Conservation (phyloP, 805 yeast genomes). For the Metschnikowia picachoensis region DNA sequence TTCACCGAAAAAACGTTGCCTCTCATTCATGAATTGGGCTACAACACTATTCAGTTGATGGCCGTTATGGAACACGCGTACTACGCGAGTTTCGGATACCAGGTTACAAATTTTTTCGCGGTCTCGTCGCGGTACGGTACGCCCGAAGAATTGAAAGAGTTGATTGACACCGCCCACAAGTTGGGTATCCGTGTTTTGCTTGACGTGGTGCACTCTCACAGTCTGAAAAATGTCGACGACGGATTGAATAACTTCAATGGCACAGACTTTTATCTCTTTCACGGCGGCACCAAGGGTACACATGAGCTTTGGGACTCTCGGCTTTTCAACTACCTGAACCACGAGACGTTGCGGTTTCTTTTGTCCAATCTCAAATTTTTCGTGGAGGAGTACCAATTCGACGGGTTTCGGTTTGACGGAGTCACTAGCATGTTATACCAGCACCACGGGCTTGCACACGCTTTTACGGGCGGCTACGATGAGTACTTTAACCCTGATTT, state of each 20-base stretch:
- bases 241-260: slow-evolving; percentile 94
- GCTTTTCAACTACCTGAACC: slow-evolving; percentile 83
- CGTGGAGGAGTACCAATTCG: slow-evolving; percentile 79
- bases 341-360: slow-evolving; percentile 85
- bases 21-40: slow-evolving; percentile 78
- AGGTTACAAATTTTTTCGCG: slow-evolving; percentile 89
- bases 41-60: slow-evolving; percentile 93
- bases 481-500: slow-evolving; percentile 78
- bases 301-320: slow-evolving; percentile 97
- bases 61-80: slow-evolving; percentile 99
- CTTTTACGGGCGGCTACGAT: slow-evolving; percentile 87
- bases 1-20: slow-evolving; percentile 80
- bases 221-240: slow-evolving; percentile 90
- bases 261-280: slow-evolving; percentile 92
- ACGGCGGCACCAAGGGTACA: slow-evolving; percentile 81
- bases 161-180: slow-evolving; percentile 88
- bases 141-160: slow-evolving; percentile 89
- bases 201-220: slow-evolving; percentile 95
- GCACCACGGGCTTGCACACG: slow-evolving; percentile 91
- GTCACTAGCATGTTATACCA: slow-evolving; percentile 88
- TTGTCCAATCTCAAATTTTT: slow-evolving; percentile 81
- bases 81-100: slow-evolving; percentile 98
- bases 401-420: slow-evolving; percentile 96
- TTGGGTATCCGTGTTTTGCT: slow-evolving; percentile 81
- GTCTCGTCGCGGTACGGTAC: slow-evolving; percentile 87